Evolutionary conservation across 129 eudicot species (phyloP).

Genomic region (Centaurea solstitialis): DNA sequence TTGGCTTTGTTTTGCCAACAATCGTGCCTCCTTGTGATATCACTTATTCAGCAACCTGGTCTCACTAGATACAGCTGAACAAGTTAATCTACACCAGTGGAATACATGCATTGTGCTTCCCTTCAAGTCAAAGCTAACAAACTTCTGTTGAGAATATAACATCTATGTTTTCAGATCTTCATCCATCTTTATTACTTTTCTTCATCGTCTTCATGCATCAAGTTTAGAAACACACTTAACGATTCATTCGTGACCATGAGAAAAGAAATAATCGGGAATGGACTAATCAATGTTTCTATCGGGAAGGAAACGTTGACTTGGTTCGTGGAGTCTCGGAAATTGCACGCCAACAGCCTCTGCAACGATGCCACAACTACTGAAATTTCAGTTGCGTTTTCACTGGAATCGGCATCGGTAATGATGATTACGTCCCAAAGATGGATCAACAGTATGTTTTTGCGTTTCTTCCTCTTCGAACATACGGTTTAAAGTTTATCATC

Average conservation of each 20-base stretch:
- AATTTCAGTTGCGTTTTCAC: conserved; percentile 81
- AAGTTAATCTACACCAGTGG: conserved; percentile 44
- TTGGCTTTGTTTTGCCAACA: conserved; percentile 93
- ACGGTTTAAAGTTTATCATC: conserved; percentile 82
- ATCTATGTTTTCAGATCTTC: conserved; percentile 92
- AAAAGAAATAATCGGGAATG: conserved; percentile 66
- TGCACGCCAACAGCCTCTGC: conserved; percentile 54
- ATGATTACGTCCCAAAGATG: conserved; percentile 50
- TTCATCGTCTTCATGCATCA: conserved; percentile 90
- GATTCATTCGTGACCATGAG: conserved; percentile 64
- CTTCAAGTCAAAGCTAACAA: conserved; percentile 49
- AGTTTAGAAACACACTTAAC: conserved; percentile 52
- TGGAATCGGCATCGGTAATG: conserved; percentile 45
- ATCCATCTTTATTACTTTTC: conserved; percentile 89
- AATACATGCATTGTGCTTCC: conserved; percentile 93
- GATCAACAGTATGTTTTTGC: conserved; percentile 90
- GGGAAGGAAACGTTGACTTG: conserved; percentile 76
- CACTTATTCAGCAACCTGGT: conserved; percentile 43
- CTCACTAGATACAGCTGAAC: conserved; percentile 32
- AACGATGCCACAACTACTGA: conserved; percentile 68
- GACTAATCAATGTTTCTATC: conserved; percentile 58
- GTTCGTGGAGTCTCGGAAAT: conserved; percentile 59
- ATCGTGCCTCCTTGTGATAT: conserved; percentile 77
- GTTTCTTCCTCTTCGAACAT: conserved; percentile 86
- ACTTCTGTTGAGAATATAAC: conserved; percentile 48